Evolutionary conservation across 2,329 filamentous ascomycete species (phyloP).

Genomic region (Trematosphaeria pertusa): DNA sequence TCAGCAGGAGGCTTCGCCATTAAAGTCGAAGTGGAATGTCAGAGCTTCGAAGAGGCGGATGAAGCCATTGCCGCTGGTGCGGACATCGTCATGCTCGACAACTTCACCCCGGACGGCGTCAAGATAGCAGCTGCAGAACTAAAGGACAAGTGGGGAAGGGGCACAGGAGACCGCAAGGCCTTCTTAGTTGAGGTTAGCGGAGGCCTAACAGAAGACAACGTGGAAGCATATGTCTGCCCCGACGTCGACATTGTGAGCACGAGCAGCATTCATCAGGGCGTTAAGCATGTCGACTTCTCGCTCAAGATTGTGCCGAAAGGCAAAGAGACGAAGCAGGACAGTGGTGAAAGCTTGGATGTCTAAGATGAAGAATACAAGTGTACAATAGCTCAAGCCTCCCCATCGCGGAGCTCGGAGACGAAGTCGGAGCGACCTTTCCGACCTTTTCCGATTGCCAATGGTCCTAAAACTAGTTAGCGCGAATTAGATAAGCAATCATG

Average conservation of each 20-base stretch:
- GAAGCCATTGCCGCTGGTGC: conserved; percentile 90
- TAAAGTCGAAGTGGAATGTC: conserved; percentile 96
- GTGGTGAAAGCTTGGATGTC: conserved; percentile 21
- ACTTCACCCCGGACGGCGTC: conserved; percentile 84
- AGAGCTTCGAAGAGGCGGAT: conserved; percentile 85
- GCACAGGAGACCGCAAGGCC: conserved; percentile 65
- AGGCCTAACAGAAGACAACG: conserved; percentile 84
- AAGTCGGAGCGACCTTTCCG: not conserved
- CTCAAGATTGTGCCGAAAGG: conserved; percentile 75
- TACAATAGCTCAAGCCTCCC: too few species aligned
- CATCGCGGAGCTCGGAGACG: too few species aligned
- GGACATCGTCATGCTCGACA: conserved; percentile 97
- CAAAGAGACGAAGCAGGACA: conserved; percentile 21
- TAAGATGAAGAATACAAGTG: conserved; percentile 5
- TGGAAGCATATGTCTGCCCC: conserved; percentile 75
- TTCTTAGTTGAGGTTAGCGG: conserved; percentile 91
- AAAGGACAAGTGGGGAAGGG: conserved; percentile 77
- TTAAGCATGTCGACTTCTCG: conserved; percentile 92
- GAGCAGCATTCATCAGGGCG: conserved; percentile 95
- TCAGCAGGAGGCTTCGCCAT: conserved; percentile 85
- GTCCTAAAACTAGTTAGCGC: too few species aligned
- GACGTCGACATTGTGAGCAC: conserved; percentile 97
- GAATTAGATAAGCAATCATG: too few species aligned
- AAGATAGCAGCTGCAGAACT: conserved; percentile 75
- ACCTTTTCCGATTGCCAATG: not conserved